Conservation (phyloP, 1,284 basidiomycete genomes). For the Pseudozyma pruni region DNA sequence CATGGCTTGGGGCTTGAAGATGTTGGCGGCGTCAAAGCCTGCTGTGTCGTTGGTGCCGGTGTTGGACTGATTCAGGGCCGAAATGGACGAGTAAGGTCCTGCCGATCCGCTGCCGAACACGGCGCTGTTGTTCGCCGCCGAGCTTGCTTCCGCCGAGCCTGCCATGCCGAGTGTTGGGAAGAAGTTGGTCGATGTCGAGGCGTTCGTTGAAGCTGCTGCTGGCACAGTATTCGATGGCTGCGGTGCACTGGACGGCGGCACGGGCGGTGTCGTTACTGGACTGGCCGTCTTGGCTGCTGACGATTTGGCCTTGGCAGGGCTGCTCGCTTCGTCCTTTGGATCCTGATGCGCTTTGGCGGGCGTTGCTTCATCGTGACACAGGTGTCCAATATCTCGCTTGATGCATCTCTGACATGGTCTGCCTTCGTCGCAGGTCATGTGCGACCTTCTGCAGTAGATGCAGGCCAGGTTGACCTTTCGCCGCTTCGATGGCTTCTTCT, state of each 20-base stretch:
- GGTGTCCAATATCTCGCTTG: slow-evolving; percentile 70
- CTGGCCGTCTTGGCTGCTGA: not conserved
- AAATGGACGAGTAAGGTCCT: slow-evolving; percentile 42
- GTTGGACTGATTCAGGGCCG: slow-evolving; percentile 22
- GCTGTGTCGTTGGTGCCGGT: slow-evolving; percentile 7
- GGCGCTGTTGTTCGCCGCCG: not conserved
- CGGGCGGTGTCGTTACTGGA: not conserved
- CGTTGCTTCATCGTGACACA: slow-evolving; percentile 61
- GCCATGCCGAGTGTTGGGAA: slow-evolving; percentile 26
- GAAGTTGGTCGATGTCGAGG: slow-evolving; percentile 11
- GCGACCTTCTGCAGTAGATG: slow-evolving; percentile 89
- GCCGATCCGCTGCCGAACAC: slow-evolving; percentile 18
- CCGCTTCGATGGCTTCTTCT: slow-evolving; percentile 53
- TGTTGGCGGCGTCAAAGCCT: slow-evolving; percentile 17
- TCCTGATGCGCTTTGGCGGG: slow-evolving; percentile 27
- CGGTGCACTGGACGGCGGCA: not conserved
- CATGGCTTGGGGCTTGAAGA: slow-evolving; percentile 37
- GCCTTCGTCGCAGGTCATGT: slow-evolving; percentile 72
- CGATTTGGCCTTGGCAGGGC: not conserved
- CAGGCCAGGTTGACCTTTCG: slow-evolving; percentile 74
- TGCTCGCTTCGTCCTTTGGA: not conserved
- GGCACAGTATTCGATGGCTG: not conserved
- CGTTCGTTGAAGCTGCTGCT: not conserved
- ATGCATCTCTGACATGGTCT: slow-evolving; percentile 69
- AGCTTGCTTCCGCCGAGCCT: not conserved